phyloP scores from a whole-genome alignment of 768 basidiomycete genomes.

The Kwoniella botswanensis region DNA sequence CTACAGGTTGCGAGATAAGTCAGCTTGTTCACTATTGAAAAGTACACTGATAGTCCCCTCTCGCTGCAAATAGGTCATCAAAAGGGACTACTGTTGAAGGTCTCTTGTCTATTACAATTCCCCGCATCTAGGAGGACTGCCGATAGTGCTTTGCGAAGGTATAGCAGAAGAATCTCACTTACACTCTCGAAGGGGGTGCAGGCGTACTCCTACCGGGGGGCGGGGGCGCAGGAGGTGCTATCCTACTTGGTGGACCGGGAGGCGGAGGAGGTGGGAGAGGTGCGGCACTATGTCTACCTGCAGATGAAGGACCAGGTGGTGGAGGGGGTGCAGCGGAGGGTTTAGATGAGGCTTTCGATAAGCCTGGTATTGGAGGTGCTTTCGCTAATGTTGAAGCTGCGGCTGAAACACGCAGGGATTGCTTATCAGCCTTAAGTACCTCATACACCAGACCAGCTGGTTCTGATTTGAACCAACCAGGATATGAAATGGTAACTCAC shows the following conservation, averaged over 20 bases:
- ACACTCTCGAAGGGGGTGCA: slow-evolving; percentile 51
- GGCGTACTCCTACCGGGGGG: slow-evolving; percentile 35
- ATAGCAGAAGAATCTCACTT: slow-evolving; percentile 9
- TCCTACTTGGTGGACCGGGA: slow-evolving; percentile 43
- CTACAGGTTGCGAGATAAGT: neutral
- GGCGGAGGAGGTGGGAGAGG: slow-evolving; percentile 46
- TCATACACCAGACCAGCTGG: neutral
- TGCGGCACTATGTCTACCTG: slow-evolving; percentile 28
- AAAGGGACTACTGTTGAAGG: no score
- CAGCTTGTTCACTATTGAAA: neutral
- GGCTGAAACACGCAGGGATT: slow-evolving; percentile 61
- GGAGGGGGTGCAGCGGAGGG: slow-evolving; percentile 35
- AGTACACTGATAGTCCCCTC: no score
- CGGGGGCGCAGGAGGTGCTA: slow-evolving; percentile 53
- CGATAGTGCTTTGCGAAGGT: no score
- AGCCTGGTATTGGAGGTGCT: slow-evolving; percentile 45
- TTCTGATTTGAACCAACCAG: neutral
- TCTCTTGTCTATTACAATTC: no score
- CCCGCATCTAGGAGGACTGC: no score
- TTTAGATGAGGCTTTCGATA: slow-evolving; percentile 57
- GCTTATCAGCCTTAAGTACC: neutral
- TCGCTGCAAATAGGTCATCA: no score
- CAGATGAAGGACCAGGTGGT: slow-evolving; percentile 37
- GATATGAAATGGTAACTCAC: slow-evolving; percentile 21
- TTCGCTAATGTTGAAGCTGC: slow-evolving; percentile 63